A percentile compares a stretch with the other conserved stretches of the same genome.
phyloP scores from a whole-genome alignment of 148 eudicot species.

The Drosera capensis region DNA sequence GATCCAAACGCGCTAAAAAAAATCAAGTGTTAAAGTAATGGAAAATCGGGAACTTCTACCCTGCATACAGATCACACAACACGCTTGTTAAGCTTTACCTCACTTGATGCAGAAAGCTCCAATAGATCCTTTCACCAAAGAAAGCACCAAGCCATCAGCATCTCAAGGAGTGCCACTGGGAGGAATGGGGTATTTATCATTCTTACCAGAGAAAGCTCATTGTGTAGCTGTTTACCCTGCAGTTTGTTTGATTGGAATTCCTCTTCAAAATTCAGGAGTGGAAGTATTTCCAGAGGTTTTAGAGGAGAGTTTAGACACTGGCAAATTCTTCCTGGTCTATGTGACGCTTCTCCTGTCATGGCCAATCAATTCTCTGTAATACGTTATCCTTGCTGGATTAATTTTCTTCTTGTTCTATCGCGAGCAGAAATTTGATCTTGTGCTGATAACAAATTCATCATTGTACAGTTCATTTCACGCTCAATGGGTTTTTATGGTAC shows the following conservation, averaged over 20 bases:
- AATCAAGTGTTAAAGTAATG: no score
- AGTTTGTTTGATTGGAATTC: conserved; percentile 8
- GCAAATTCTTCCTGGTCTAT: conserved; percentile 87
- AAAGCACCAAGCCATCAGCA: conserved; percentile 79
- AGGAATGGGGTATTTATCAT: conserved; percentile 82
- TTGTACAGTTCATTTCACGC: no score
- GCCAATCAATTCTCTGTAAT: conserved; percentile 97
- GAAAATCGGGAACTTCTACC: no score
- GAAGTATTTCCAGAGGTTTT: conserved; percentile 97
- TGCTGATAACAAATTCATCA: no score
- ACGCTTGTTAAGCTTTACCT: background rate
- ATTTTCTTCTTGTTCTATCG: background rate
- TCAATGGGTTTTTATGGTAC: no score
- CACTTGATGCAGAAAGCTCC: conserved; percentile 67
- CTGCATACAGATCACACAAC: background rate
- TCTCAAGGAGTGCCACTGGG: conserved; percentile 95
- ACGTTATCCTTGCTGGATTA: conserved; percentile 13
- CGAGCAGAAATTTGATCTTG: no score
- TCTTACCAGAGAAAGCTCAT: conserved; percentile 5
- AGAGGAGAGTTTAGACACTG: conserved; percentile 94
- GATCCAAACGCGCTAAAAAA: no score
- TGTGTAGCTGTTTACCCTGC: conserved; percentile 7
- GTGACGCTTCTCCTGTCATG: conserved; percentile 93
- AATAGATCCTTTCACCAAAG: conserved; percentile 82
- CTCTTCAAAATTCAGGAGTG: conserved; percentile 48